These are phyloP conservation scores for Peronospora farinosa DNA, from an alignment of 352 stramenopile species.

Conservation along the genomic window DNA sequence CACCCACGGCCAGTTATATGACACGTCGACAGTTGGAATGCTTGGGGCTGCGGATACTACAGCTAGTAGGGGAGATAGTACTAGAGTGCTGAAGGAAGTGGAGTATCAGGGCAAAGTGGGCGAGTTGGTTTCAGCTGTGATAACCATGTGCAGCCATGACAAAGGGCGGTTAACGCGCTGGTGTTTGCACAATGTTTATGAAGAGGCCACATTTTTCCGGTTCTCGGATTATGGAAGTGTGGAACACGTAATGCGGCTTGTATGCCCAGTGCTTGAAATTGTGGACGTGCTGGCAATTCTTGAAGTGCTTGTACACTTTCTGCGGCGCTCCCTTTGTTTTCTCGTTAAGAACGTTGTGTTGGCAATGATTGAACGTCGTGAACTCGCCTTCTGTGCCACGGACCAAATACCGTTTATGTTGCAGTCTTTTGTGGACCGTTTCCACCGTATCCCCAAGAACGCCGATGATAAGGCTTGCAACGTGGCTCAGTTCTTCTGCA, in stretches of 20 bases:
- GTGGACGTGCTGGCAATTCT: conserved; percentile 72
- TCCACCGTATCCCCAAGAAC: conserved; percentile 56
- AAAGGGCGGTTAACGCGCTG: conserved; percentile 77
- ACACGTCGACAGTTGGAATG: conserved; percentile 27
- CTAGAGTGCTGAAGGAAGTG: conserved; percentile 59
- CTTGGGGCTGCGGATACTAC: conserved; percentile 14
- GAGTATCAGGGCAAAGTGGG: conserved; percentile 81
- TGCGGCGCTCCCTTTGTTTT: conserved; percentile 63
- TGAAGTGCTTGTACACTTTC: conserved; percentile 79
- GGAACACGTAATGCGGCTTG: conserved; percentile 73
- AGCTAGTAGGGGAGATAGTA: conserved; percentile 32
- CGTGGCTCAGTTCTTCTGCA: conserved; percentile 77
- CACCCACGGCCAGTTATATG: conserved; percentile 64
- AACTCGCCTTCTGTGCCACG: conserved; percentile 76
- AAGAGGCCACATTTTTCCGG: conserved; percentile 70
- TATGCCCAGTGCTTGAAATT: conserved; percentile 77
- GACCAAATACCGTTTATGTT: conserved; percentile 76
- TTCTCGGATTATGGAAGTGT: conserved; percentile 80
- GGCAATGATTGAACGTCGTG: conserved; percentile 74
- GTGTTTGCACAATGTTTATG: conserved; percentile 82
- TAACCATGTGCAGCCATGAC: conserved; percentile 82
- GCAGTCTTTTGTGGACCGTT: conserved; percentile 80
- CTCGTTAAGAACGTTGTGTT: conserved; percentile 81
- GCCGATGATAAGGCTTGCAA: conserved; percentile 69
- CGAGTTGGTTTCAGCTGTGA: conserved; percentile 77